Evolutionary conservation across 371 early-diverging fungal genomes (phyloP), one percentile per base, ranked within the genome.

Genomic region (Circinella umbellata): DNA sequence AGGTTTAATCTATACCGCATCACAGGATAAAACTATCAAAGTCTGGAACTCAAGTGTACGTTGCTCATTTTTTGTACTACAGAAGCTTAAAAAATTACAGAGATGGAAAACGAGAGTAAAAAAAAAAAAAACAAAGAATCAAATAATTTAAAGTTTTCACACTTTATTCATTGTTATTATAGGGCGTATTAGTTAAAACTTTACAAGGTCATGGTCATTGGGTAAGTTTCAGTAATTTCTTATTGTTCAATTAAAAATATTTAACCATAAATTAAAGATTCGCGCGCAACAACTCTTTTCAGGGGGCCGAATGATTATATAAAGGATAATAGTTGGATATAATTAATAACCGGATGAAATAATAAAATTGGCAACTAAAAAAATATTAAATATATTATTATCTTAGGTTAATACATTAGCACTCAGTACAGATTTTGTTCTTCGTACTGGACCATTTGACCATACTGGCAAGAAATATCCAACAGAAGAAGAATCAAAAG

Each of bases 11-110:
- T 96, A 96, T 81, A 90, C 98, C 46, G 94, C 92, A 46, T 94
- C 96, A 59, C 90, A 95, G 72, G 96, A 98, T 82, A 93, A 95
- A 79, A 89, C 94, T 49, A 96, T 98, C 77, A 95, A 95, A 77
- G 93, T 97, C 47, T 98, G 98, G 98, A 90, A 95, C 71, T 82
- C 91, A 49, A 69, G 57, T 62, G 75, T 72, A 73, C 60, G 71
- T 51, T 48, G 11, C 15, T 47, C 3, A 11, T 47, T 47, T 47
- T 14, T 53, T 18, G 27, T 20, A 17, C 20, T 38, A 49, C 20
- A 34, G 10, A 36, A 61, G 9, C 27, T 27, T 27, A 27, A 27
- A 27, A 27, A 27, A 1, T 27, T 27, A 27, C 27, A 27, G 27
- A 27, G 27, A 27, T 27, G 27, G 27, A 27, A 27, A 27, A 27